Conservation (phyloP, 192 early-diverging fungal species). For the Dissophora ornata region DNA sequence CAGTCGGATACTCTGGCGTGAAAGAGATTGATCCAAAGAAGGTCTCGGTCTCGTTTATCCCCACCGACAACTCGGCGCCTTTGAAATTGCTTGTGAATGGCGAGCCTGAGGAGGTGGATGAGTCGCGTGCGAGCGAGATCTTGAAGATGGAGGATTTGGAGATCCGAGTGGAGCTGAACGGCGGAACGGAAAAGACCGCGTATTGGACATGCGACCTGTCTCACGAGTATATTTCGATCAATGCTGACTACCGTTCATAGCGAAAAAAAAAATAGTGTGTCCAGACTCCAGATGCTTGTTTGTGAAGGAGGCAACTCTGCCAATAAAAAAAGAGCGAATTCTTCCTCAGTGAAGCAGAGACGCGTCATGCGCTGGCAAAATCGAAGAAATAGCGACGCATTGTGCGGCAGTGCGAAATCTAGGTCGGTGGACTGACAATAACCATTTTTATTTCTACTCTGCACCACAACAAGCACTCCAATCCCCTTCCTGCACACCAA, state of each 20-base stretch:
- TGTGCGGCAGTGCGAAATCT: too few species aligned
- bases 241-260: slow-evolving; percentile 87
- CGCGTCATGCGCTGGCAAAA: too few species aligned
- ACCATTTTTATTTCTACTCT: too few species aligned
- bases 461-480: too few species aligned
- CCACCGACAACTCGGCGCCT: slow-evolving; percentile 68
- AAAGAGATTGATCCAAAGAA: slow-evolving; percentile 74
- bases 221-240: slow-evolving; percentile 94
- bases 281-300: too few species aligned
- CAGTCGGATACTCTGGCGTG: slow-evolving; percentile 87
- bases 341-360: too few species aligned
- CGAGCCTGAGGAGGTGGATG: slow-evolving; percentile 85
- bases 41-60: slow-evolving; percentile 82
- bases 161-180: slow-evolving; percentile 81
- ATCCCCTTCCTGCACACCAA: too few species aligned
- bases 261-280: too few species aligned
- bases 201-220: slow-evolving; percentile 98
- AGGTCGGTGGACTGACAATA: too few species aligned
- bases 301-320: too few species aligned
- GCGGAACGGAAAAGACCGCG: slow-evolving; percentile 77
- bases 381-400: too few species aligned
- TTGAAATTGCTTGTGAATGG: slow-evolving; percentile 82
- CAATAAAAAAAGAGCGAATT: too few species aligned
- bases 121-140: slow-evolving; percentile 83
- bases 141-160: slow-evolving; percentile 87